Base-by-base conservation (phyloP, 2,329 filamentous ascomycete species). In the Pestalotiopsis sp. region DNA sequence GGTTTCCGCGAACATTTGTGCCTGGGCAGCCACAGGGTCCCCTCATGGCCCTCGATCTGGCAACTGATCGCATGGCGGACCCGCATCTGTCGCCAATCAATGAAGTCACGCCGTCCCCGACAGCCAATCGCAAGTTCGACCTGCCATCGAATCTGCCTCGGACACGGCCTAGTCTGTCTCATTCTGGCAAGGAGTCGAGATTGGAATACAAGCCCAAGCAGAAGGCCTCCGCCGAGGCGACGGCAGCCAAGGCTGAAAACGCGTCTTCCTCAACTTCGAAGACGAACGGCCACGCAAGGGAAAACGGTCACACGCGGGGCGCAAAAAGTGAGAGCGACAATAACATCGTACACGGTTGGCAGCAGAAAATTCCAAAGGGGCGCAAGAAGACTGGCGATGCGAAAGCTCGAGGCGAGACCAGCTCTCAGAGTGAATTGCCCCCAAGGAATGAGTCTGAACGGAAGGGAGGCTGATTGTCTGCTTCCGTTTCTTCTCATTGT, bases 101-200 rank as follows among this genome's bases (percentile, higher is more conserved):
- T 66, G 92, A 94, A 80, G 87, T 88, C 5, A 92, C 90, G 0
- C 91, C 92, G 2, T 93, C 92, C 1, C 91, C 92, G 1, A 91
- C 86, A 3, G 83, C 86, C 13, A 81, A 82, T 67, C 85, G 90
- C 67, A 89, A 85, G 62, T 81, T 85, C 64, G 88, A 90, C 36
- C 72, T 79, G 2, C 75, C 79, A 13, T 69, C 74, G 20, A 76
- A 74, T 65, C 49, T 79, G 75, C 62, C 70, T 14, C 69, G 71
- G 27, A 31, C 63, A 38, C 66, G 68, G 7, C 23, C 38, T 68
- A 56, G 66, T 58, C 17, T 38, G 69, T 65, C 60, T 69, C 71
- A 27, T 70, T 60, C 66, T 70, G 63, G 69, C 75, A 40, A 38
- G 72, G 75, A 63, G 64, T 36, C 9, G 66, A 74, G 72, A 41